Conservation (phyloP, 495 filamentous ascomycete species). For the Oleoguttula mirabilis region DNA sequence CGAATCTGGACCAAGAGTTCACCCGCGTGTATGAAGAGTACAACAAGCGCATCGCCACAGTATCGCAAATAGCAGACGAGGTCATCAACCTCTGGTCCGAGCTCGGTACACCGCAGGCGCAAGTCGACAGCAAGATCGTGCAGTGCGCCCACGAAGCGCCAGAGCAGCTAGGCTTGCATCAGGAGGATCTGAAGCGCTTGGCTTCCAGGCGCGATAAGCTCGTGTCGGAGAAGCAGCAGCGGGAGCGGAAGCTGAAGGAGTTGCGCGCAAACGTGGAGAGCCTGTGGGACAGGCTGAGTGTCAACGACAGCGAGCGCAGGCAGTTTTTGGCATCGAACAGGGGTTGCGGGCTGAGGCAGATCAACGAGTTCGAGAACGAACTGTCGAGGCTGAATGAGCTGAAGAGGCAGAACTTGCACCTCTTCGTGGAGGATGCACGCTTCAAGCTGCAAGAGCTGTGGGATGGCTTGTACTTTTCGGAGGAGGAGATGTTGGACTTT, state of each 20-base stretch:
- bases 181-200: slow-evolving; percentile 66
- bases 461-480: slow-evolving; percentile 85
- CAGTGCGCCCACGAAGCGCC: slow-evolving; percentile 79
- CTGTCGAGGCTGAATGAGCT: slow-evolving; percentile 74
- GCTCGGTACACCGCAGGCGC: slow-evolving; percentile 79
- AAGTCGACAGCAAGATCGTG: slow-evolving; percentile 78
- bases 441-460: slow-evolving; percentile 84
- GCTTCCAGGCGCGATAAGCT: slow-evolving; percentile 66
- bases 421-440: slow-evolving; percentile 90
- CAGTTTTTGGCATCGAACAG: slow-evolving; percentile 59
- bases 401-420: slow-evolving; percentile 84
- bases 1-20: slow-evolving; percentile 78
- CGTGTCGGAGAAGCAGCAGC: slow-evolving; percentile 79
- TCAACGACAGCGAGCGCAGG: slow-evolving; percentile 72
- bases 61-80: slow-evolving; percentile 64
- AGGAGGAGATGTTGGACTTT: slow-evolving; percentile 97
- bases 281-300: slow-evolving; percentile 78
- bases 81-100: slow-evolving; percentile 94
- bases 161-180: slow-evolving; percentile 83
- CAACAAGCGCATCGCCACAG: slow-evolving; percentile 58
- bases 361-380: slow-evolving; percentile 92
- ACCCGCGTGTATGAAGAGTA: slow-evolving; percentile 92
- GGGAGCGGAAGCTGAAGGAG: slow-evolving; percentile 72
- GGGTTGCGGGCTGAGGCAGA: slow-evolving; percentile 72
- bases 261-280: slow-evolving; percentile 60